Conservation (phyloP, 192 early-diverging fungal genomes). For the Obelidium mucronatum region DNA sequence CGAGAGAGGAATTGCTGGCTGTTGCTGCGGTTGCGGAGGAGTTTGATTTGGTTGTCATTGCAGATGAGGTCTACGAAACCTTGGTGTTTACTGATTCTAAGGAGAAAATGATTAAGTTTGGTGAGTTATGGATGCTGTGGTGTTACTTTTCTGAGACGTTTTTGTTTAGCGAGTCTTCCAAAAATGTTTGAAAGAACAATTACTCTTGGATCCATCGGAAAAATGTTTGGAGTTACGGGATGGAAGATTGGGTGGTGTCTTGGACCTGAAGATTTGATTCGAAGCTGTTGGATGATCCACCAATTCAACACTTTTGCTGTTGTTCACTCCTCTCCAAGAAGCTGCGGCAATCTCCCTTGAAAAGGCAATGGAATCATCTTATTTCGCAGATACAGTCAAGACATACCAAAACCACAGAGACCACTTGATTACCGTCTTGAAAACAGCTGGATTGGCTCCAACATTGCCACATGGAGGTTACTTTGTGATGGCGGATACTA, state of each 20-base stretch:
- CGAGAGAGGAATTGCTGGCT: constrained; percentile 61
- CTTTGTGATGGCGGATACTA: constrained; percentile 89
- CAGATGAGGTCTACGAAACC: constrained; percentile 96
- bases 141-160: not conserved
- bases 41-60: constrained; percentile 86
- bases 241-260: constrained; percentile 97
- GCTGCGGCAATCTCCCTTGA: constrained; percentile 80
- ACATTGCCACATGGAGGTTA: constrained; percentile 92
- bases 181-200: constrained; percentile 92
- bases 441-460: constrained; percentile 76
- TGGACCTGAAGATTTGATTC: constrained; percentile 74
- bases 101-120: constrained; percentile 60
- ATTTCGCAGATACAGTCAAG: constrained; percentile 73
- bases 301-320: constrained; percentile 90
- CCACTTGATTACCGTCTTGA: constrained; percentile 66
- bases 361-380: constrained; percentile 60
- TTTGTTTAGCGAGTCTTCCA: constrained; percentile 83
- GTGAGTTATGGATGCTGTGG: constrained; percentile 44
- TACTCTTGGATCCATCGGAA: constrained; percentile 91
- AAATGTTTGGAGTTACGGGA: constrained; percentile 94
- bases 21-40: constrained; percentile 79
- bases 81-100: constrained; percentile 75
- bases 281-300: constrained; percentile 82
- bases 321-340: constrained; percentile 87
- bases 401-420: constrained; percentile 78